Conservation (phyloP, 2,329 filamentous ascomycete species). For the Trichoderma breve region DNA sequence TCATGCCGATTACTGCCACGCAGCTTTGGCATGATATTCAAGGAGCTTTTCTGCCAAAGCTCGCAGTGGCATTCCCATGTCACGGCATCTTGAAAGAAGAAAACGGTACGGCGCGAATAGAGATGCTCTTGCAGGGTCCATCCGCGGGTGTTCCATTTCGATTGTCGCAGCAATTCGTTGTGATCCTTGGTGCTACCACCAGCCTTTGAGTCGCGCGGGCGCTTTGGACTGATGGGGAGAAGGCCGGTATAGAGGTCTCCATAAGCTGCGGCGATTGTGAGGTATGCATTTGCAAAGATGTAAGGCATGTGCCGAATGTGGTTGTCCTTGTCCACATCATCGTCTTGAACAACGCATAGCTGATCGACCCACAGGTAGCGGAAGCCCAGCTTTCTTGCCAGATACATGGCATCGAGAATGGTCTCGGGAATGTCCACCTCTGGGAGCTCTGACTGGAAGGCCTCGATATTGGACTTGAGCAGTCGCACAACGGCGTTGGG, state of each 20-base stretch:
- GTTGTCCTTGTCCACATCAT: conserved; percentile 38
- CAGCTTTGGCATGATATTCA: conserved; percentile 33
- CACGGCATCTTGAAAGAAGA: conserved; percentile 43
- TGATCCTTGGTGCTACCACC: conserved; percentile 31
- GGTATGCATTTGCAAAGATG: conserved; percentile 44
- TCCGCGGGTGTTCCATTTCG: conserved; percentile 40
- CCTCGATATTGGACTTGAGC: conserved; percentile 37
- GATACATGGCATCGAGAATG: conserved; percentile 45
- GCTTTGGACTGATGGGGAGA: conserved; percentile 36
- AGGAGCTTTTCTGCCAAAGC: conserved; percentile 39
- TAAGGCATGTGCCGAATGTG: conserved; percentile 46
- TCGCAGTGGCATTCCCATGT: conserved; percentile 49
- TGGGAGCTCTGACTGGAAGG: conserved; percentile 36
- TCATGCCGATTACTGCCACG: conserved; percentile 33
- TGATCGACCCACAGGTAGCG: conserved; percentile 48
- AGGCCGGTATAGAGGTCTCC: conserved; percentile 41
- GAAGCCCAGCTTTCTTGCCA: conserved; percentile 43
- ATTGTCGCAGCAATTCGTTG: conserved; percentile 39
- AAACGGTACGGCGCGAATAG: conserved; percentile 43
- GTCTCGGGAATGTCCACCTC: conserved; percentile 42
- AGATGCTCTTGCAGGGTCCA: conserved; percentile 46
- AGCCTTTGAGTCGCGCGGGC: conserved; percentile 26
- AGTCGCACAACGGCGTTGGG: conserved; percentile 33
- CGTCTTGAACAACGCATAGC: conserved; percentile 46
- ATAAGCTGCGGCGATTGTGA: conserved; percentile 45